A percentile compares a stretch with the other conserved stretches of the same genome.
phyloP scores from a whole-genome alignment of 179 eudicot species.

The Gypsophila paniculata region DNA sequence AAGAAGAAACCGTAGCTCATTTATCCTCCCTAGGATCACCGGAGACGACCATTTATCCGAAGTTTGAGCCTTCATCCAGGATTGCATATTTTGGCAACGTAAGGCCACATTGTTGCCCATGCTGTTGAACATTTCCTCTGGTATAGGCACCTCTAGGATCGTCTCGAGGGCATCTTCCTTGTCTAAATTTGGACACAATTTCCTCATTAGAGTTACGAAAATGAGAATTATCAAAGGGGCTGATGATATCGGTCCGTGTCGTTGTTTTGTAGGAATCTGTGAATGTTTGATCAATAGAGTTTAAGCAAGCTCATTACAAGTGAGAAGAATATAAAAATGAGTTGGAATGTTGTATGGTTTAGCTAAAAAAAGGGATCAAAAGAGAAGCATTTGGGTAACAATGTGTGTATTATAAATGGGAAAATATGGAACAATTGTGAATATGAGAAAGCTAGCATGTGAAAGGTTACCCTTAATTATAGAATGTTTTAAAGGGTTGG shows the following conservation, averaged over 20 bases:
- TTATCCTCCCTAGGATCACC: conserved; percentile 54
- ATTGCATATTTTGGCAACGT: conserved; percentile 76
- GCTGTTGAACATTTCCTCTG: conserved; percentile 78
- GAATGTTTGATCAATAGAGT: not conserved
- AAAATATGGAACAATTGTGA: conserved; percentile 11
- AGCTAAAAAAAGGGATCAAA: conserved; percentile 5
- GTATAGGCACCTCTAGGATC: conserved; percentile 86
- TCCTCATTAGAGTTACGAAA: conserved; percentile 49
- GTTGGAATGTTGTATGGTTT: not conserved
- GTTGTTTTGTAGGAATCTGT: not conserved
- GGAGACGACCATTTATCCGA: conserved; percentile 81
- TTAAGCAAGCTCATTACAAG: not conserved
- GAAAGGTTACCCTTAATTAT: conserved; percentile 35
- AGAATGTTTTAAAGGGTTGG: conserved; percentile 25
- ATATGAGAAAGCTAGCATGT: no score
- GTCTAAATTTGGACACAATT: conserved; percentile 81
- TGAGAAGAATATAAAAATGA: not conserved
- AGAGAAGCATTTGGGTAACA: conserved; percentile 2
- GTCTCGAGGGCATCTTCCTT: conserved; percentile 82
- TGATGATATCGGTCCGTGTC: not conserved
- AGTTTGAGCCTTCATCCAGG: conserved; percentile 93
- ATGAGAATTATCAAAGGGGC: not conserved
- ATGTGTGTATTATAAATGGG: not conserved
- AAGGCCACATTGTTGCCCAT: conserved; percentile 61
- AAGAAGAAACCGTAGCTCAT: conserved; percentile 83